Evolutionary conservation across 495 filamentous ascomycete genomes (phyloP).

Genomic region (Aspergillus olivimuriae): DNA sequence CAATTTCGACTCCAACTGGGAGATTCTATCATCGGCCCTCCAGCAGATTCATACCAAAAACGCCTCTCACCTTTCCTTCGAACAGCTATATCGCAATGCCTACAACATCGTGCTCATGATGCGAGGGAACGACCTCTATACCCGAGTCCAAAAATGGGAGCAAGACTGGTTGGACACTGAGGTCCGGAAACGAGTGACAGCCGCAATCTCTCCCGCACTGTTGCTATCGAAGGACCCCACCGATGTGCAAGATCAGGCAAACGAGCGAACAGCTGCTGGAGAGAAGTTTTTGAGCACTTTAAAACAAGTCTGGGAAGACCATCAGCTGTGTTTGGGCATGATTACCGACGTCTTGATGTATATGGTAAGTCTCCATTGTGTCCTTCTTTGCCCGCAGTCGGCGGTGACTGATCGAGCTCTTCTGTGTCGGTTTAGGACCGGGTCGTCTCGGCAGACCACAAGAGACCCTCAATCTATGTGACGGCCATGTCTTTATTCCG

Average conservation of each 20-base stretch:
- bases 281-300: constrained; percentile 76
- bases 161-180: constrained; percentile 66
- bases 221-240: constrained; percentile 35
- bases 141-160: constrained; percentile 71
- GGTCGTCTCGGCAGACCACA: constrained; percentile 63
- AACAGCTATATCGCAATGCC: constrained; percentile 90
- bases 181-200: constrained; percentile 57
- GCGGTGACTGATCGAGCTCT: no score
- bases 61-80: constrained; percentile 84
- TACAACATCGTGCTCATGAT: constrained; percentile 92
- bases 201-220: constrained; percentile 56
- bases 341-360: constrained; percentile 97
- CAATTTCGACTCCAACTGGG: constrained; percentile 82
- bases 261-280: constrained; percentile 70
- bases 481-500: constrained; percentile 82
- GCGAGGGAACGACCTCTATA: constrained; percentile 79
- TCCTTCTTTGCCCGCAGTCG: no score
- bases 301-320: constrained; percentile 76
- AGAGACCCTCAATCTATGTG: constrained; percentile 72
- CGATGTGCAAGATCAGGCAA: constrained; percentile 49
- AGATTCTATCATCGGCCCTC: constrained; percentile 63
- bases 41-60: constrained; percentile 88
- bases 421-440: constrained; percentile 51
- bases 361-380: constrained; percentile 55
- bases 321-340: constrained; percentile 94